These are phyloP conservation scores for Hemisphaericaspora xylanilytica DNA, from an alignment of 1,139 yeast species.

Conservation along the genomic window DNA sequence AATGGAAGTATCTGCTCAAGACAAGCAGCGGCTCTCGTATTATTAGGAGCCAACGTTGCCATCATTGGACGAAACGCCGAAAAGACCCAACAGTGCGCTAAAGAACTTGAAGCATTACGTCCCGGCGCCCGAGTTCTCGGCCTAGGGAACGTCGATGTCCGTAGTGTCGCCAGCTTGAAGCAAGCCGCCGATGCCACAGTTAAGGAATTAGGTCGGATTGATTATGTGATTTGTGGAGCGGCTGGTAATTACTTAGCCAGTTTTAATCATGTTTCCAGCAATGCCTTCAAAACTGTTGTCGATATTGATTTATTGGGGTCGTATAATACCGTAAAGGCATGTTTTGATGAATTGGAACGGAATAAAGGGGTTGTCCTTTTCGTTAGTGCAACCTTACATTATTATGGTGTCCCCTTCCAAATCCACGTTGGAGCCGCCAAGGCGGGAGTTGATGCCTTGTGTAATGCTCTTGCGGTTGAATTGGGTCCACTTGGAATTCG, in stretches of 20 bases:
- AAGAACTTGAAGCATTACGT: constrained; percentile 57
- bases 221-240: constrained; percentile 89
- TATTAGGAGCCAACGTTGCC: constrained; percentile 82
- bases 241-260: constrained; percentile 90
- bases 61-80: constrained; percentile 73
- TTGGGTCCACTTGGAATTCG: constrained; percentile 85
- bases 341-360: constrained; percentile 59
- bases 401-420: constrained; percentile 84
- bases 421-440: constrained; percentile 89
- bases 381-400: constrained; percentile 84
- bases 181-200: constrained; percentile 67
- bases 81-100: constrained; percentile 65
- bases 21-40: constrained; percentile 78
- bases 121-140: constrained; percentile 65
- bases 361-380: constrained; percentile 73
- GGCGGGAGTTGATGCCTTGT: constrained; percentile 87
- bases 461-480: constrained; percentile 81
- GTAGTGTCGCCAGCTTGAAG: constrained; percentile 56
- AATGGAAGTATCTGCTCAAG: constrained; percentile 90
- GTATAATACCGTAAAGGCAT: constrained; percentile 82
- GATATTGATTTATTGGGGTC: constrained; percentile 84
- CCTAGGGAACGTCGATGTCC: constrained; percentile 70
- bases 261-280: constrained; percentile 71
- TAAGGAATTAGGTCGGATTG: constrained; percentile 65
- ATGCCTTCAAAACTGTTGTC: constrained; percentile 84